Percentiles rank a stretch among this genome's conserved stretches.
Evolutionary conservation across 2,329 filamentous ascomycete species (phyloP).

Genomic region (Ceratocystis diversiconidia): DNA sequence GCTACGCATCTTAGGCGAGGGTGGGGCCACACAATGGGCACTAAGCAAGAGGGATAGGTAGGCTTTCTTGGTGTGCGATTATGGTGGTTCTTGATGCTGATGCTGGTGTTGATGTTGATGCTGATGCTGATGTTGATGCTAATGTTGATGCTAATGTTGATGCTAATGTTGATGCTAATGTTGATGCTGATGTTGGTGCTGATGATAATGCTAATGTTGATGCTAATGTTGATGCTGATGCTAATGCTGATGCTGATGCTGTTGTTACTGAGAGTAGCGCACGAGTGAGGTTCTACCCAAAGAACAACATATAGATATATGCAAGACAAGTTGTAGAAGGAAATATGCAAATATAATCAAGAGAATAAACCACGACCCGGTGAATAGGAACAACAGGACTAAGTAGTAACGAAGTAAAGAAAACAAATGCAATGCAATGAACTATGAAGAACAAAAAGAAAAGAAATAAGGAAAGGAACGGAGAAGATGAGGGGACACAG

Average conservation of each 20-base stretch:
- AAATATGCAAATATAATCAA: constrained; percentile 3
- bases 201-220: neutral
- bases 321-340: neutral
- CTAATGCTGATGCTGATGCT: neutral
- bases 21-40: neutral
- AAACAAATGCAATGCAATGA: neutral
- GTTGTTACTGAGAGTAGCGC: neutral
- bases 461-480: constrained; percentile 2
- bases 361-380: constrained; percentile 1
- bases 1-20: constrained; percentile 1
- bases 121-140: neutral
- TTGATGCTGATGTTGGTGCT: neutral
- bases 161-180: neutral
- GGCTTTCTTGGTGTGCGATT: neutral
- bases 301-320: neutral
- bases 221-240: neutral
- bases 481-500: neutral
- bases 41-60: neutral
- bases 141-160: neutral
- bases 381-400: neutral
- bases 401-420: neutral
- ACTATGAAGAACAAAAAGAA: neutral
- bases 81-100: neutral
- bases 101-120: neutral
- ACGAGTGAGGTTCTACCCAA: neutral